Conservation (phyloP, 176 grass and related monocot genomes). For the Leersia perrieri region DNA sequence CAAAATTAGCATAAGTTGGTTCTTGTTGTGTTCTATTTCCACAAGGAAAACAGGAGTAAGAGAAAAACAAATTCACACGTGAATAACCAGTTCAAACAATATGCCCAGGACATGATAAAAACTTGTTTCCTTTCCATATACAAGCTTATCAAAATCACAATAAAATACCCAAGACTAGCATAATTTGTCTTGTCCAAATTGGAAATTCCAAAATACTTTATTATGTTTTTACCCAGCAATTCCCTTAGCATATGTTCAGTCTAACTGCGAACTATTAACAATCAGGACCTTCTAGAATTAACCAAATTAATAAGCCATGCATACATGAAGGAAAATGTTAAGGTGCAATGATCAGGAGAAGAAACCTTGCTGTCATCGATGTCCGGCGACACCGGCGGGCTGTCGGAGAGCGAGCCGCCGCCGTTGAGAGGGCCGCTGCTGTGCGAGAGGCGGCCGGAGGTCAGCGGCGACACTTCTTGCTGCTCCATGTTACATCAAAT, state of each 20-base stretch:
- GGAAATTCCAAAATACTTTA: neutral
- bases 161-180: too few species aligned
- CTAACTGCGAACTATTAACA: neutral
- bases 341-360: neutral
- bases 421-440: constrained; percentile 95
- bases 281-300: neutral
- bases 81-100: neutral
- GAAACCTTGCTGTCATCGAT: constrained; percentile 80
- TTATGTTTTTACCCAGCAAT: neutral
- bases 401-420: constrained; percentile 84
- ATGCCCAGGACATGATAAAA: neutral
- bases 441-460: constrained; percentile 94
- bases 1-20: neutral
- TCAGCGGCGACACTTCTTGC: constrained; percentile 82
- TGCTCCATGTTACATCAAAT: neutral
- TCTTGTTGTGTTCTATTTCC: constrained; percentile 12
- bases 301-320: neutral
- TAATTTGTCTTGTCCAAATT: neutral
- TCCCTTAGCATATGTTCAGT: too few species aligned
- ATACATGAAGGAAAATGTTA: neutral
- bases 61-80: neutral
- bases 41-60: neutral
- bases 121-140: too few species aligned
- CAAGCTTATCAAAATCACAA: neutral
- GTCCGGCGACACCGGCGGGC: constrained; percentile 88